A percentile compares a stretch with the other conserved stretches of the same genome.
phyloP scores from a whole-genome alignment of 371 early-diverging fungal species.

The Rhizomucor pusillus region DNA sequence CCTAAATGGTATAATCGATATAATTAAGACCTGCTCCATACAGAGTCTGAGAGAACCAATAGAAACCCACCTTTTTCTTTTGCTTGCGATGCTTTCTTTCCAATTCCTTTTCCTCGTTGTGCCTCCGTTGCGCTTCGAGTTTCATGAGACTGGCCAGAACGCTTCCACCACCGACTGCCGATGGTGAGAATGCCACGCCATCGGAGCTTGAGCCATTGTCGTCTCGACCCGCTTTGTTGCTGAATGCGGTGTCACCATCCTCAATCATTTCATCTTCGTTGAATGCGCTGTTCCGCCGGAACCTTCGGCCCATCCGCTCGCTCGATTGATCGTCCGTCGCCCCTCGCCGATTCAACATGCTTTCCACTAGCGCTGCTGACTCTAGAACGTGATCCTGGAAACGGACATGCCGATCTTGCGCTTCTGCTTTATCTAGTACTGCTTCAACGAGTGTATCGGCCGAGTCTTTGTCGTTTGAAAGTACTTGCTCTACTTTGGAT shows the following conservation, averaged over 20 bases:
- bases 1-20: constrained; percentile 8
- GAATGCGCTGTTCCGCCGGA: constrained; percentile 10
- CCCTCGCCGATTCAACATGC: constrained; percentile 28
- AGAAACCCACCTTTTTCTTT: constrained; percentile 10
- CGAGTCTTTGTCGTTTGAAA: constrained; percentile 4
- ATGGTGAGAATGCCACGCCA: constrained; percentile 5
- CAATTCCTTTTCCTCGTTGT: constrained; percentile 9
- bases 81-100: neutral
- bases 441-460: constrained; percentile 41
- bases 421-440: constrained; percentile 41
- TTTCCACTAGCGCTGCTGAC: constrained; percentile 39
- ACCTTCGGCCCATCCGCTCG: constrained; percentile 7
- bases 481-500: neutral
- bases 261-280: constrained; percentile 13
- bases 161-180: constrained; percentile 20
- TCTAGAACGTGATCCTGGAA: constrained; percentile 48
- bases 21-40: neutral
- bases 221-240: neutral
- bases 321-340: constrained; percentile 1
- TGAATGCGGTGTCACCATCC: constrained; percentile 4
- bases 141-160: constrained; percentile 42
- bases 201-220: neutral
- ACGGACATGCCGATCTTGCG: constrained; percentile 41
- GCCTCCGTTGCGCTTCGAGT: constrained; percentile 31
- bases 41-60: neutral